Base-by-base conservation (phyloP, 2,329 filamentous ascomycete genomes). In the Drechslera avenae region DNA sequence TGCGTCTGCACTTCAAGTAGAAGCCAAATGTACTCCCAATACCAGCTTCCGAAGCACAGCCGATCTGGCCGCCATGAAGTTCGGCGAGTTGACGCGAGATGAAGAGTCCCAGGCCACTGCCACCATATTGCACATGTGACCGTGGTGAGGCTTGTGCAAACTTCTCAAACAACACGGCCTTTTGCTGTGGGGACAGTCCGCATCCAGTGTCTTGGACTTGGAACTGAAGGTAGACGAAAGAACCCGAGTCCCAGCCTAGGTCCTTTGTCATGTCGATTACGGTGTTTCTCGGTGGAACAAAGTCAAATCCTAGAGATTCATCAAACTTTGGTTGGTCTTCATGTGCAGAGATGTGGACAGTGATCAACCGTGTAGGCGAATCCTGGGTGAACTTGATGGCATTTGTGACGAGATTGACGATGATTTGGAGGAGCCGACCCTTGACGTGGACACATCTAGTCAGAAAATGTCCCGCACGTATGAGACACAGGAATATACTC, bases 311-410 rank as follows among this genome's bases (percentile, higher is more conserved):
- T 39, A 57, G 30, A 30, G 32, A 26, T 43, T 18, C 46, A 14
- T 46, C 58, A n/a, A 55, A 45, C n/a, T 57, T 57, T 2, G 64
- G 64, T 37, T 56, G 51, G 1, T 86, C 50, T 1, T 37, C 18
- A 3, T 57, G 56, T 5, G 72, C 75, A 18, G 73, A 69, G 6
- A 77, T 54, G 18, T 66, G 71, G 4, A 79, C 69, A 0, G 61
- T 70, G 47, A 79, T 74, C 5, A 60, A 60, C 3, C 75, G 69
- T n/a, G 50, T 59, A 0, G 64, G 41, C 3, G 64, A 61, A 35
- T 69, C 63, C 28, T 73, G 67, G 0, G 76, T 79, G 54, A 79
- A 79, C 46, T 79, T 79, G 64, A 79, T 76, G 0, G 75, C 72
- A 40, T 78, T 78, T 7, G 76, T 78, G n/a, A 78, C 67, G 2